Base-by-base conservation (phyloP, 163 green algal species). In the Trebouxiophyceae sp. region DNA sequence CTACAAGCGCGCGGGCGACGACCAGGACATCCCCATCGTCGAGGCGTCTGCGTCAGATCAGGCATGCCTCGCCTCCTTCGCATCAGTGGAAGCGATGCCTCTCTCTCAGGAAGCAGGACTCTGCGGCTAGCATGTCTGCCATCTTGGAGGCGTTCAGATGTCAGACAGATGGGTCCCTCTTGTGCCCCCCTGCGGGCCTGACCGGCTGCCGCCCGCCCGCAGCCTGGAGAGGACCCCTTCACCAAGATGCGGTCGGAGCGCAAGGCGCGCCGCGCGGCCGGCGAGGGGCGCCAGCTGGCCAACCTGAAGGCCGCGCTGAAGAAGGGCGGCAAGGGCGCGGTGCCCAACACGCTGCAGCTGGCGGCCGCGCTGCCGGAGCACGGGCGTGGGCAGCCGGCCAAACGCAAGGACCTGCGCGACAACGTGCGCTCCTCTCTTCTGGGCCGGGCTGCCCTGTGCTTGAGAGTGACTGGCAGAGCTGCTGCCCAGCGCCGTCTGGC, bases 91-190 rank as follows among this genome's bases (percentile, higher is more conserved):
- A n/a, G n/a, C n/a, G n/a, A n/a, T n/a, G n/a, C n/a, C 20, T 23
- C 32, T 5, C 31, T 50, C 28, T 63, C 29, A n/a, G 28, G 47
- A 28, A 7, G 64, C 19, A 24, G 27, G 23, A 34, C 20, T 54
- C 30, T 62, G 31, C 3, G 27, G 16, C 83, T 88, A 90, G 83
- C 82, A 88, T 81, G 75, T 77, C 83, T 91, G 88, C 86, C 86
- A 82, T 82, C 84, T 90, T 90, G 89, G 83, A 91, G 86, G 86
- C 84, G 84, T 93, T 93, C 87, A 94, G 82, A 81, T 79, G 84
- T 94, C 87, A 94, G 84, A 77, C 77, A n/a, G n/a, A n/a, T n/a
- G n/a, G n/a, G n/a, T n/a, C n/a, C n/a, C n/a, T n/a, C n/a, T n/a
- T n/a, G n/a, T n/a, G n/a, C n/a, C n/a, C n/a, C n/a, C n/a, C n/a